Evolutionary conservation across 140 eudicot genomes (phyloP).

Genomic region (Anethum foeniculum): DNA sequence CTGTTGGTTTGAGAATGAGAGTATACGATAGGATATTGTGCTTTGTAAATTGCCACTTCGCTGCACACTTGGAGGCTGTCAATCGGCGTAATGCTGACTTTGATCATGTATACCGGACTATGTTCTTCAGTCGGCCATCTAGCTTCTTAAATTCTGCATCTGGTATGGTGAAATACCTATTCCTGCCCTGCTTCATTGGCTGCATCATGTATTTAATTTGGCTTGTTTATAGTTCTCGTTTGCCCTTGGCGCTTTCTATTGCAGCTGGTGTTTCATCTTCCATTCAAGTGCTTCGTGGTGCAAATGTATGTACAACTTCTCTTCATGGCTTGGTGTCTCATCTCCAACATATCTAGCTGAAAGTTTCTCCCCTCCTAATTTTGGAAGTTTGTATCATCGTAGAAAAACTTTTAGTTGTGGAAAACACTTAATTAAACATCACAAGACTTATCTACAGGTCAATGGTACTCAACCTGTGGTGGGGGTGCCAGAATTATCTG

Average conservation of each 20-base stretch:
- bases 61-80: slow-evolving; percentile 90
- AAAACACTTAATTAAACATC: neutral
- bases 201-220: slow-evolving; percentile 42
- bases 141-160: slow-evolving; percentile 49
- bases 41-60: slow-evolving; percentile 97
- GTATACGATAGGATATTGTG: slow-evolving; percentile 66
- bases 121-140: slow-evolving; percentile 67
- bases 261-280: slow-evolving; percentile 80
- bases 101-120: slow-evolving; percentile 83
- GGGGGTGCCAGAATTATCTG: slow-evolving; percentile 77
- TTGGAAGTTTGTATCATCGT: neutral
- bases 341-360: slow-evolving; percentile 5
- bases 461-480: slow-evolving; percentile 38
- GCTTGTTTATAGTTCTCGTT: slow-evolving; percentile 45
- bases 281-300: slow-evolving; percentile 49
- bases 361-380: neutral
- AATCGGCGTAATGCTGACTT: slow-evolving; percentile 90
- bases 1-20: slow-evolving; percentile 94
- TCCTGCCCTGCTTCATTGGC: slow-evolving; percentile 57
- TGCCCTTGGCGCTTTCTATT: slow-evolving; percentile 43
- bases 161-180: slow-evolving; percentile 56
- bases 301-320: slow-evolving; percentile 54
- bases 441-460: slow-evolving; percentile 36
- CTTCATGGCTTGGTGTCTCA: neutral
- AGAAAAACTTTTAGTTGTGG: neutral